Evolutionary conservation across 176 grass and related monocot genomes (phyloP).

Genomic region (Avena sativa): DNA sequence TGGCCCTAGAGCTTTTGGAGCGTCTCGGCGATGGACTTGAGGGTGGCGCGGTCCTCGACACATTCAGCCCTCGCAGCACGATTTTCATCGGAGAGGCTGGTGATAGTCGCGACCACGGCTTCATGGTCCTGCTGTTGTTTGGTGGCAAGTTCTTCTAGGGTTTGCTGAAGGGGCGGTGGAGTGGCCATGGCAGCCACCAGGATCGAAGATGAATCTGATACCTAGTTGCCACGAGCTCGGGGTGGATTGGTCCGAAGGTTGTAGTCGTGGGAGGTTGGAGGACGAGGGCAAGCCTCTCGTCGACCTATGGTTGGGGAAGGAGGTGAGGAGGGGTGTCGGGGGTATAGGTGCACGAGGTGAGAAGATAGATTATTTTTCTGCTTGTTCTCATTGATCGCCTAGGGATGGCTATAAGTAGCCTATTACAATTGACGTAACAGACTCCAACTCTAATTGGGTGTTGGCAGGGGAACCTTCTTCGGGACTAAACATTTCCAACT

Average conservation of each 20-base stretch:
- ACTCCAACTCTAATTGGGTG: background rate
- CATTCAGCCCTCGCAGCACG: background rate
- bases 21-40: background rate
- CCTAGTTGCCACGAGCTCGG: too few relatives aligned
- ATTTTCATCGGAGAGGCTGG: background rate
- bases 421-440: too few relatives aligned
- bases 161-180: too few relatives aligned
- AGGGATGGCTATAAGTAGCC: background rate
- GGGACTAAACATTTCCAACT: background rate
- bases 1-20: background rate
- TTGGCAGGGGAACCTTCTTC: background rate
- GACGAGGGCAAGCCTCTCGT: too few relatives aligned
- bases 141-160: too few relatives aligned
- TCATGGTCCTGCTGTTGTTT: too few relatives aligned
- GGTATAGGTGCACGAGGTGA: background rate
- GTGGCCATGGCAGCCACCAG: too few relatives aligned
- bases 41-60: background rate
- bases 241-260: too few relatives aligned
- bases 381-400: background rate
- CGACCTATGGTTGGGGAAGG: too few relatives aligned
- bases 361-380: background rate
- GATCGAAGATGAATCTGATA: too few relatives aligned
- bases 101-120: too few relatives aligned
- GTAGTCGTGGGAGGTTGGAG: too few relatives aligned
- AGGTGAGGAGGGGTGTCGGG: background rate